Base-by-base conservation (phyloP, 1,284 basidiomycete species). In the Xerocomus alliaceus region DNA sequence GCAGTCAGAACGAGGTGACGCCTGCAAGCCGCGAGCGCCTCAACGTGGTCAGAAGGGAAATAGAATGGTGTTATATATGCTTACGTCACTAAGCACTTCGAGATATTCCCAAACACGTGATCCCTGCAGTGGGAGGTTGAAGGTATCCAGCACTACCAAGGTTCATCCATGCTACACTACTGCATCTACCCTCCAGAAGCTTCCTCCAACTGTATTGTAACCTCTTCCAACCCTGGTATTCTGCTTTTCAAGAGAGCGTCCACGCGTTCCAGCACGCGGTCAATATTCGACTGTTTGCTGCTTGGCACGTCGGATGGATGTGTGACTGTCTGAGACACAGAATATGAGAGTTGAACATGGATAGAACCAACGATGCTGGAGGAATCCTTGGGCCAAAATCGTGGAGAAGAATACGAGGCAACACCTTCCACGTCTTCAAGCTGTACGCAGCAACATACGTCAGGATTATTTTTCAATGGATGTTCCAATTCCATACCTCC, bases 331-430 rank as follows among this genome's bases (percentile, higher is more conserved):
- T 58, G 70, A 17, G 58, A 81, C 3, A 81, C 77, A 0, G 89
- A 56, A 55, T 47, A 54, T 45, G 82, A 80, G 22, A 97, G 81
- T 68, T 94, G 92, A 49, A 98, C 86, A 73, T 94, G 94, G 60
- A 99, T 93, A 3, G 93, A 93, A 22, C 97, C 97, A 68, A 98
- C 88, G 35, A 97, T 75, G 48, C 87, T 89, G 13, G 87, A 85
- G 4, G 92, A 87, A 75, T 98, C 97, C 77, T 97, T 95, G 0
- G 96, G 95, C 97, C 97, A 99, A 78, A 99, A 97, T 20, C 94
- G 86, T 0, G 96, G 89, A 3, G 84, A 82, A 3, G 88, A 88
- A 76, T 92, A 97, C 2, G 91, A 92, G 1, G 84, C 86, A 1
- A 99, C 81, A 2, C 95, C 97, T 63, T 93, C 88, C 41, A 96